phyloP scores from a whole-genome alignment of 352 stramenopile genomes.

The Phytophthora aleatoria region DNA sequence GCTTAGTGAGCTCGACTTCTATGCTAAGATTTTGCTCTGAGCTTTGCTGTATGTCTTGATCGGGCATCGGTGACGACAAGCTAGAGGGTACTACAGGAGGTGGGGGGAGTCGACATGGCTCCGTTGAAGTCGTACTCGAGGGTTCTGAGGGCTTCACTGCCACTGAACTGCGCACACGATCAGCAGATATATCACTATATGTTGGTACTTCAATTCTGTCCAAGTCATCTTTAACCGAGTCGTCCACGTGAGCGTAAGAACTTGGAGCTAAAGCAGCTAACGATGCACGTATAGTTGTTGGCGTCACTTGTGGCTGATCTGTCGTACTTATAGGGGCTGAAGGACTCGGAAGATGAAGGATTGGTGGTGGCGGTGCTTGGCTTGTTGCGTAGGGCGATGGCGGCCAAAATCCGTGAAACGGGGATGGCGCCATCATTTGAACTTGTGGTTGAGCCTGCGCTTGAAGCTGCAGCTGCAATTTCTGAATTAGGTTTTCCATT shows the following conservation, averaged over 20 bases:
- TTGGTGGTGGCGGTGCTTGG: slow-evolving; percentile 9
- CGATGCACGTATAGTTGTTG: neutral
- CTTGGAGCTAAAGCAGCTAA: neutral
- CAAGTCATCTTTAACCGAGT: neutral
- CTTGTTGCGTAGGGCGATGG: slow-evolving; percentile 25
- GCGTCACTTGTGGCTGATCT: neutral
- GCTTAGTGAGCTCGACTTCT: slow-evolving; percentile 18
- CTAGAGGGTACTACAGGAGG: neutral
- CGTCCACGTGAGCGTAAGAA: neutral
- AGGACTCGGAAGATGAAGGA: slow-evolving; percentile 19
- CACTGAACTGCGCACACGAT: slow-evolving; percentile 3
- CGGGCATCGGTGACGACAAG: neutral
- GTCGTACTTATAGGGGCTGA: slow-evolving; percentile 2
- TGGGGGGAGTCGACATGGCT: neutral
- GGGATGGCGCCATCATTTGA: slow-evolving; percentile 29
- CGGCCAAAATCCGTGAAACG: slow-evolving; percentile 37
- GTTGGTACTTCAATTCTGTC: slow-evolving; percentile 1
- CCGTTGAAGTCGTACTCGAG: neutral
- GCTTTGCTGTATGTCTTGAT: slow-evolving; percentile 2
- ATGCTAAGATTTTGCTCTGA: neutral
- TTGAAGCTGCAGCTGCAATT: slow-evolving; percentile 74
- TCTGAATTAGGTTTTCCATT: slow-evolving; percentile 64
- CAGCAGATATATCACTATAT: slow-evolving; percentile 5
- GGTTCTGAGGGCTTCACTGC: slow-evolving; percentile 6
- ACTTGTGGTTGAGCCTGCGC: slow-evolving; percentile 35